These are phyloP conservation scores for Magnaporthiopsis poae DNA, from an alignment of 2,329 filamentous ascomycete species.

Conservation along the genomic window DNA sequence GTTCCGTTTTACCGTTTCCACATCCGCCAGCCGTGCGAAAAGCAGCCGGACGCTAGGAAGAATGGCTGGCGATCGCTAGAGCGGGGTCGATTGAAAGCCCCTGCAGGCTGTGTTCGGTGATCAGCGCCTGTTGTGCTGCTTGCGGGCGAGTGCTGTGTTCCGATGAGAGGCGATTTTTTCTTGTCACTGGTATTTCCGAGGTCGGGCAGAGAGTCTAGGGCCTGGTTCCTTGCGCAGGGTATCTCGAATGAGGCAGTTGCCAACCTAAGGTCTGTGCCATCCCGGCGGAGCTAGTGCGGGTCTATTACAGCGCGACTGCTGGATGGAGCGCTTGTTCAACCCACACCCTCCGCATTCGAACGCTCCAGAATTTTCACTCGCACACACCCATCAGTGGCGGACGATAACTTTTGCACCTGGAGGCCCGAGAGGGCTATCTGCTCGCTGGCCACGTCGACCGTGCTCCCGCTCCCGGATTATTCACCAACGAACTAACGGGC, in stretches of 20 bases:
- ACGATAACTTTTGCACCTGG: too few species aligned
- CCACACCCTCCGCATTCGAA: neutral
- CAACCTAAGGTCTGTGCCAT: neutral
- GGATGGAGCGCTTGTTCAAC: too few species aligned
- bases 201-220: too few species aligned
- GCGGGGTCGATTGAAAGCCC: neutral
- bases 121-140: too few species aligned
- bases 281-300: neutral
- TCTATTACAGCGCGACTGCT: neutral
- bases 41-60: neutral
- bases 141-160: too few species aligned
- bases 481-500: neutral
- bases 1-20: neutral
- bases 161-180: too few species aligned
- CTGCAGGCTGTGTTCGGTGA: too few species aligned
- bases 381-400: too few species aligned
- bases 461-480: neutral
- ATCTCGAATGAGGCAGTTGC: neutral
- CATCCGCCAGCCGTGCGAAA: neutral
- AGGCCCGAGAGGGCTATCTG: too few species aligned
- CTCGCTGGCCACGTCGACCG: neutral
- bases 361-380: neutral
- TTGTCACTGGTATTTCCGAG: too few species aligned
- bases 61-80: neutral
- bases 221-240: too few species aligned